phyloP scores from a whole-genome alignment of 1,284 basidiomycete species.

The Trichosporon inkin region DNA sequence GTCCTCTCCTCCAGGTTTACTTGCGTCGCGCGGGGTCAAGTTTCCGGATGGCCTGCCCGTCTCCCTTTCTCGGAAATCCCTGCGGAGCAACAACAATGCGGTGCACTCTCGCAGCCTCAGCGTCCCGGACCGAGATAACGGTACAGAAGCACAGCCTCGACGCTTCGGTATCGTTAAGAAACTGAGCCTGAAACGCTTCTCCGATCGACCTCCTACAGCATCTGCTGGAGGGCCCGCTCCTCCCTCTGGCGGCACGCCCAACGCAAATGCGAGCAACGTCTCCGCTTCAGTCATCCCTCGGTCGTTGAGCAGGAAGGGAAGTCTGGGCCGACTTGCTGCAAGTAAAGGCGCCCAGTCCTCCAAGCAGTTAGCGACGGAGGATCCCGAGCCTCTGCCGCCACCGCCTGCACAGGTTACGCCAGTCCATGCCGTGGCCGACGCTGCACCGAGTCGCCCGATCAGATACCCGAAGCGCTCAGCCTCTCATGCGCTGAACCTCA shows the following conservation, averaged over 20 bases:
- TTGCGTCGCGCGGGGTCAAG: not conserved
- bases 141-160: not conserved
- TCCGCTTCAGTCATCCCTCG: constrained; percentile 1
- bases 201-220: not conserved
- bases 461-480: not conserved
- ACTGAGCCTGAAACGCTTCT: not conserved
- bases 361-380: not conserved
- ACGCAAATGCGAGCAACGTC: not conserved
- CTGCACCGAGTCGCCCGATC: not conserved
- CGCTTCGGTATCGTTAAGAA: constrained; percentile 4
- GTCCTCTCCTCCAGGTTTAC: no score
- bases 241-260: not conserved
- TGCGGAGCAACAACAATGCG: not conserved
- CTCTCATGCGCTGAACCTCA: not conserved
- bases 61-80: not conserved
- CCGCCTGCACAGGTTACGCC: not conserved
- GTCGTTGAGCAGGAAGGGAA: not conserved
- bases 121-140: not conserved
- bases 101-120: constrained; percentile 1
- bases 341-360: not conserved
- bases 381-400: not conserved
- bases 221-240: not conserved
- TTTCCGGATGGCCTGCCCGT: not conserved
- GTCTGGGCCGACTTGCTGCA: not conserved
- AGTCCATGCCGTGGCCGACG: not conserved